Conservation (phyloP, 176 grass and related monocot genomes). For the Eremochloa ophiuroides region DNA sequence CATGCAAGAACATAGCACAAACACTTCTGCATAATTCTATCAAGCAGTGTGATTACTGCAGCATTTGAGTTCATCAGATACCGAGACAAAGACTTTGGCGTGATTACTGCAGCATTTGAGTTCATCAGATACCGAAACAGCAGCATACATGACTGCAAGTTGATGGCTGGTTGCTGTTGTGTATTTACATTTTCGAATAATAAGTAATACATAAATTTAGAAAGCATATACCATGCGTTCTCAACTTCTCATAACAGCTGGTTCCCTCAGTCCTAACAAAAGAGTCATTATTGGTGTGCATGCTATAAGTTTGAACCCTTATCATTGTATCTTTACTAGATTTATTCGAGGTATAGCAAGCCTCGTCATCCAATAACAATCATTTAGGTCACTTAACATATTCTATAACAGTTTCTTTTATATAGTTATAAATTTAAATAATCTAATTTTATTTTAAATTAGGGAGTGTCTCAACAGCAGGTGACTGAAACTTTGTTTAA, state of each 20-base stretch:
- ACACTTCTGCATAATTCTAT: not conserved
- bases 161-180: not conserved
- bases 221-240: not conserved
- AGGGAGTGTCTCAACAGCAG: too few species aligned
- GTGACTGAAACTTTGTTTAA: too few species aligned
- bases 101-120: not conserved
- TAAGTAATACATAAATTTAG: not conserved
- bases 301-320: too few species aligned
- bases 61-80: not conserved
- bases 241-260: not conserved
- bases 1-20: not conserved
- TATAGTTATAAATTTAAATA: too few species aligned
- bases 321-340: too few species aligned
- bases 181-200: not conserved
- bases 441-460: too few species aligned
- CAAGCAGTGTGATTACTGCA: not conserved
- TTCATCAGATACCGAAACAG: not conserved
- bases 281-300: too few species aligned
- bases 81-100: not conserved
- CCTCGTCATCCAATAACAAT: too few species aligned
- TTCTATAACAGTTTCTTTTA: too few species aligned
- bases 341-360: too few species aligned
- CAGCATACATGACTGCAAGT: not conserved
- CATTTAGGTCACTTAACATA: too few species aligned
- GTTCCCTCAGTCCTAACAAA: too few species aligned